These are phyloP conservation scores for Puccinia hordei DNA, from an alignment of 1,284 basidiomycete species.

Conservation along the genomic window DNA sequence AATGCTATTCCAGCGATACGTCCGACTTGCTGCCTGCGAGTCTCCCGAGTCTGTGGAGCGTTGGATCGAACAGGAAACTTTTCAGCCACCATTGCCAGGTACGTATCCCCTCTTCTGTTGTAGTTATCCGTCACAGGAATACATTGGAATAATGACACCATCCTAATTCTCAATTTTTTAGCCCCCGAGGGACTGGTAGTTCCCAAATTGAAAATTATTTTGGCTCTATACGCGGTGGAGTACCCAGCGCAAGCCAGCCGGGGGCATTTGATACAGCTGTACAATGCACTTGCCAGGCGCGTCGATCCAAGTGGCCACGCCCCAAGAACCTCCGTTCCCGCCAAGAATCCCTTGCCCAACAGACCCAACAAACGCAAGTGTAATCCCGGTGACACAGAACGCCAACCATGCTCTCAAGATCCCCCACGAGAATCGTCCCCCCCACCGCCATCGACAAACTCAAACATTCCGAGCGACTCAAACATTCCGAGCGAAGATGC, in stretches of 20 bases:
- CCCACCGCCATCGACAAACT: too few species aligned
- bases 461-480: too few species aligned
- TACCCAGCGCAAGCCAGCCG: background rate
- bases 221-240: background rate
- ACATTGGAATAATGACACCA: too few species aligned
- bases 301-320: background rate
- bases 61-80: background rate
- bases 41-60: background rate
- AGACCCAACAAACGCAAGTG: too few species aligned
- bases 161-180: background rate
- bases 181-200: background rate
- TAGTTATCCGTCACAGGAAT: too few species aligned
- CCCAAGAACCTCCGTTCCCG: too few species aligned
- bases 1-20: background rate
- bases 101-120: background rate
- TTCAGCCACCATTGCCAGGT: background rate
- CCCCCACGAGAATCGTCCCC: too few species aligned
- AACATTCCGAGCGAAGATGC: too few species aligned
- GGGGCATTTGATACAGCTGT: background rate
- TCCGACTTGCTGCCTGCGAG: background rate
- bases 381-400: too few species aligned
- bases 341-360: too few species aligned
- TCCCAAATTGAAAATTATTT: background rate
- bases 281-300: background rate
- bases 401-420: too few species aligned